Conservation (phyloP, 179 eudicot species). For the Spinacia oleracea region DNA sequence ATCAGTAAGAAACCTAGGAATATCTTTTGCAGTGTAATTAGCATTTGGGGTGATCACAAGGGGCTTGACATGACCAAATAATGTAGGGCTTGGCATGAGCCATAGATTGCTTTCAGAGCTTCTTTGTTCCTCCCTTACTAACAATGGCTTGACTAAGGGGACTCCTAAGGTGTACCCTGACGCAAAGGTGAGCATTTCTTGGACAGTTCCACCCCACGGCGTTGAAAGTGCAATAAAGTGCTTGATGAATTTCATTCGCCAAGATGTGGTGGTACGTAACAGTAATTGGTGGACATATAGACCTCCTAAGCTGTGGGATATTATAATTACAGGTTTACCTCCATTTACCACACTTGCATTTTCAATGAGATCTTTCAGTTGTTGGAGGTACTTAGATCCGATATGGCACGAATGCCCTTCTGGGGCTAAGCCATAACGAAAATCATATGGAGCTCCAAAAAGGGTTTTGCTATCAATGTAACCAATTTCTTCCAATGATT, state of each 20-base stretch:
- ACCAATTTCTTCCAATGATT: conserved; percentile 62
- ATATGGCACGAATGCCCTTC: conserved; percentile 48
- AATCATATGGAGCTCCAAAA: conserved; percentile 95
- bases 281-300: conserved; percentile 67
- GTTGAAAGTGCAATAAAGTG: conserved; percentile 73
- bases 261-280: conserved; percentile 43
- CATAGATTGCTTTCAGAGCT: conserved; percentile 85
- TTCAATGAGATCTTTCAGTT: conserved; percentile 66
- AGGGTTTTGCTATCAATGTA: conserved; percentile 58
- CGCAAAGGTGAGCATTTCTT: conserved; percentile 75
- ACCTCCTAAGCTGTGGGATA: conserved; percentile 88
- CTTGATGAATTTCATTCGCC: conserved; percentile 63
- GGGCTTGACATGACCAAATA: conserved; percentile 41
- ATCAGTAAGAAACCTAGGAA: conserved; percentile 54
- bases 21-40: conserved; percentile 49
- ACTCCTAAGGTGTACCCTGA: conserved; percentile 82
- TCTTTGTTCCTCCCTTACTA: conserved; percentile 78
- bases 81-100: conserved; percentile 68
- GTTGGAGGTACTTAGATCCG: conserved; percentile 60
- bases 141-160: conserved; percentile 72
- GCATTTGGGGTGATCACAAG: conserved; percentile 50
- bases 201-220: conserved; percentile 87
- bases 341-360: conserved; percentile 49
- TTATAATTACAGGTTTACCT: conserved; percentile 60
- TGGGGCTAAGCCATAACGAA: conserved; percentile 81